Percentiles rank a stretch among this genome's conserved stretches.
Evolutionary conservation across 108 stramenopile genomes (phyloP).

Genomic region (Fragilaria crotonensis): DNA sequence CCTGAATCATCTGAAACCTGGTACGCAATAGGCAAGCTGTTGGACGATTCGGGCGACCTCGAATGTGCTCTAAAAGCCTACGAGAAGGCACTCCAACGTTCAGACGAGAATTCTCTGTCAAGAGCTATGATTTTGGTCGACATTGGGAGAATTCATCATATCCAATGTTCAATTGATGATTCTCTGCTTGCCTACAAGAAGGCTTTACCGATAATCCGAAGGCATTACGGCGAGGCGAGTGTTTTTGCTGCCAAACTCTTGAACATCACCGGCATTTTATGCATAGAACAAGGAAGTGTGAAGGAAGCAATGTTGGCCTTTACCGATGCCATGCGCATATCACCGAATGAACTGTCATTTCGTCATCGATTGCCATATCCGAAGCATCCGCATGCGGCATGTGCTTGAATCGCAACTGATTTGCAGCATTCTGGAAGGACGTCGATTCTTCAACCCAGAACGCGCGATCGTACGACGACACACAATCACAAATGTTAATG

Average conservation of each 20-base stretch:
- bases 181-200: neutral
- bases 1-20: neutral
- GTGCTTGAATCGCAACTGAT: no score
- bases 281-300: neutral
- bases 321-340: neutral
- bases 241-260: neutral
- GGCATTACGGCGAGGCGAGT: neutral
- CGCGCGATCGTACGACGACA: no score
- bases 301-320: neutral
- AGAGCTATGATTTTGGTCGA: neutral
- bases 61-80: neutral
- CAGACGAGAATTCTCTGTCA: neutral
- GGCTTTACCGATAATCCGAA: neutral
- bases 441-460: no score
- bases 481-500: no score
- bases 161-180: neutral
- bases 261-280: neutral
- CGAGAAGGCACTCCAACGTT: neutral
- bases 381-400: neutral
- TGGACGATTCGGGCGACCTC: neutral
- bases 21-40: neutral
- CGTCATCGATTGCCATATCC: neutral
- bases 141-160: neutral
- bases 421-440: no score
- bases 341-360: neutral